phyloP scores from a whole-genome alignment of 1,284 basidiomycete species.

The Malassezia dermatis region DNA sequence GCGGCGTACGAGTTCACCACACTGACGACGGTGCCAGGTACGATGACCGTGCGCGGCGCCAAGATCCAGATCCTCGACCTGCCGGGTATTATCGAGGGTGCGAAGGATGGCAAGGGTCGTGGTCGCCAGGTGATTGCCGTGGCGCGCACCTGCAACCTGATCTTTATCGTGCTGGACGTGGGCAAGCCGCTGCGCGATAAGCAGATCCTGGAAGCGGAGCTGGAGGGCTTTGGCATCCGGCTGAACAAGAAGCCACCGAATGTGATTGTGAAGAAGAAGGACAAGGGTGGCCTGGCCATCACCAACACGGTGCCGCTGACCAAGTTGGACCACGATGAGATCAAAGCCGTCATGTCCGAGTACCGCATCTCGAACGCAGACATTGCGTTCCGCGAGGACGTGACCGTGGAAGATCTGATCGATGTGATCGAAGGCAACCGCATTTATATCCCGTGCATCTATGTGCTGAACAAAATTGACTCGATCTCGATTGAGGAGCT shows the following conservation, averaged over 20 bases:
- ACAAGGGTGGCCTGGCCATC: slow-evolving; percentile 63
- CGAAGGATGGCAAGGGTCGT: slow-evolving; percentile 93
- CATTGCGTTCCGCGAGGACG: slow-evolving; percentile 79
- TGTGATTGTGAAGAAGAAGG: slow-evolving; percentile 70
- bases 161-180: slow-evolving; percentile 96
- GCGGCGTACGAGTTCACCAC: slow-evolving; percentile 96
- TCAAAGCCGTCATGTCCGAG: slow-evolving; percentile 88
- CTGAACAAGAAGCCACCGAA: slow-evolving; percentile 90
- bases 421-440: slow-evolving; percentile 55
- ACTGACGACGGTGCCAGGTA: slow-evolving; percentile 73
- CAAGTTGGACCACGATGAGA: slow-evolving; percentile 87
- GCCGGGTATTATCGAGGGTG: slow-evolving; percentile 94
- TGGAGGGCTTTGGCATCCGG: slow-evolving; percentile 93
- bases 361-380: slow-evolving; percentile 82
- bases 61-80: slow-evolving; percentile 63
- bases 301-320: slow-evolving; percentile 68
- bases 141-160: slow-evolving; percentile 92
- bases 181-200: slow-evolving; percentile 91
- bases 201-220: slow-evolving; percentile 74
- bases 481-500: slow-evolving; percentile 87
- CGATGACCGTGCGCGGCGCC: slow-evolving; percentile 76
- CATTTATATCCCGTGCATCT: slow-evolving; percentile 58
- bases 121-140: slow-evolving; percentile 91
- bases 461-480: slow-evolving; percentile 64
- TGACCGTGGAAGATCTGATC: slow-evolving; percentile 94